Evolutionary conservation across 2,329 filamentous ascomycete species (phyloP), one percentile per base, ranked within the genome.

Genomic region (Rhynchosporium agropyri): DNA sequence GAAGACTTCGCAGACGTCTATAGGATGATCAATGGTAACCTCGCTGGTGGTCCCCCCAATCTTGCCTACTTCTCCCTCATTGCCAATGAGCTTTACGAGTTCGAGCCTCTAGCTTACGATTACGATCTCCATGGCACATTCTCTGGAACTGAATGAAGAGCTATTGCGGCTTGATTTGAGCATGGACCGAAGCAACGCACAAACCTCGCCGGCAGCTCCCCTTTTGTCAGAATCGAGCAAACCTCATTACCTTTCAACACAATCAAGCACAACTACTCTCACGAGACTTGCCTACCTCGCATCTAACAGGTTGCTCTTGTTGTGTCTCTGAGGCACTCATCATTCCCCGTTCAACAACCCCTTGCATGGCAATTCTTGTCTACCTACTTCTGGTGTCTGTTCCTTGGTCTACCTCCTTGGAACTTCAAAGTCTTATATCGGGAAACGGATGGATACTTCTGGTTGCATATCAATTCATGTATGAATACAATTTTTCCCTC

Each of bases 221-320:
- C 20, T 42, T 33, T 40, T 51, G 28, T 54, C 51, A 38, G 33
- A n/a, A 54, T 54, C 15, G 8, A 42, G 26, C 51, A 38, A 10
- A 28, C 4, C 33, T 54, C 26, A 31, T 10, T n/a, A 13, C 6
- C 38, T 20, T 26, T 20, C 33, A 54, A 13, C 36, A 6, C 38
- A 20, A 10, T 53, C n/a, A 42, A 42, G 36, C 33, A 54, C 36
- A 54, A 40, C 36, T 54, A 40, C 33, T 54, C 38, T 20, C 36
- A 12, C 13, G 8, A 38, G 50, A 15, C 33, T 33, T 28, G 33
- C 20, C 9, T 54, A 28, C 51, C 51, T 42, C 33, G 51, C 36
- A 54, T 54, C 9, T 20, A 54, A 10, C 20, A 29, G 7, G 29
- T 20, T 8, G 10, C n/a, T 54, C 33, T 54, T 54, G 51, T 36